Evolutionary conservation across 179 eudicot species (phyloP).

Genomic region (Beta lomatogona): DNA sequence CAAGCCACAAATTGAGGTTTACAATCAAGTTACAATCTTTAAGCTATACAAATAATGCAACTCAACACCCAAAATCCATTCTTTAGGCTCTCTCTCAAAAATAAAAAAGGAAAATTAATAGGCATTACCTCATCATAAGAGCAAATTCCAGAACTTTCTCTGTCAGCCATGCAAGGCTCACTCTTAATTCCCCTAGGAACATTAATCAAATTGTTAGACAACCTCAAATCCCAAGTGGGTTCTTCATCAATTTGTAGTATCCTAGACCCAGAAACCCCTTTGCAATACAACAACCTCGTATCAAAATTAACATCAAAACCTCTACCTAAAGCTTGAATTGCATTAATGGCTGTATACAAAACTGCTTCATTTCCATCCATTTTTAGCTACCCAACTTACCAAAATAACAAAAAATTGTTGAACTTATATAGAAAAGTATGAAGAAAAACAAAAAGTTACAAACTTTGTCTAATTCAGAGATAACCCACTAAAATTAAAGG

Average conservation of each 20-base stretch:
- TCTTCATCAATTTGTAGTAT: conserved; percentile 76
- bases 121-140: conserved; percentile 61
- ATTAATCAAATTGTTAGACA: conserved; percentile 52
- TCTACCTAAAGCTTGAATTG: conserved; percentile 83
- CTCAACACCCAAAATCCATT: neutral
- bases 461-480: conserved; percentile 12
- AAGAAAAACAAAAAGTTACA: neutral
- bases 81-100: neutral
- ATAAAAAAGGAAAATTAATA: neutral
- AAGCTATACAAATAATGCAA: neutral
- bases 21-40: neutral
- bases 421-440: neutral
- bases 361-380: conserved; percentile 83
- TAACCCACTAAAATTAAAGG: conserved; percentile 27
- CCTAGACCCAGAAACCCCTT: conserved; percentile 70
- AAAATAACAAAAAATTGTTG: conserved; percentile 8
- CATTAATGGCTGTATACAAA: conserved; percentile 65
- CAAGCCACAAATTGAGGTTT: neutral
- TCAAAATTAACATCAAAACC: conserved; percentile 92
- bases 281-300: conserved; percentile 82
- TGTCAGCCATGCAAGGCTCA: conserved; percentile 36
- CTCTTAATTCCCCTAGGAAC: conserved; percentile 61
- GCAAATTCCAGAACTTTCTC: conserved; percentile 61
- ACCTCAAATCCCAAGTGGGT: conserved; percentile 61
- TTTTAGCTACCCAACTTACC: neutral